phyloP scores from a whole-genome alignment of 1,284 basidiomycete genomes.

The Puccinia hordei region DNA sequence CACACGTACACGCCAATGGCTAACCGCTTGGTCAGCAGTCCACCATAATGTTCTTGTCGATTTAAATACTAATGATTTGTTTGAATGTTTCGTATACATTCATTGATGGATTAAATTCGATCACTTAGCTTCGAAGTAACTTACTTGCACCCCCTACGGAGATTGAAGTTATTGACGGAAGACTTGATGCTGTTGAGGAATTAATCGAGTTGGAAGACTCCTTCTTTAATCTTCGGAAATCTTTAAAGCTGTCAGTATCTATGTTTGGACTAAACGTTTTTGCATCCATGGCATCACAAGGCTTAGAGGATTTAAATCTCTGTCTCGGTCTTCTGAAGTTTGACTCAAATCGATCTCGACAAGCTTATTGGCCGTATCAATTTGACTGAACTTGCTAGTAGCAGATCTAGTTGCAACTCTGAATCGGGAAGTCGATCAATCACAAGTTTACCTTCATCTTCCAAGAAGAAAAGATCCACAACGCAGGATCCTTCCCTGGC shows the following conservation, averaged over 20 bases:
- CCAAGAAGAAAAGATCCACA: slow-evolving; percentile 3
- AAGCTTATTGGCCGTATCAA: slow-evolving; percentile 39
- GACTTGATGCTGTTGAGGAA: slow-evolving; percentile 49
- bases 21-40: slow-evolving; percentile 34
- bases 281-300: neutral
- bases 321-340: neutral
- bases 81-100: neutral
- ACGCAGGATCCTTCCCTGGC: slow-evolving; percentile 30
- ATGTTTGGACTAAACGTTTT: neutral
- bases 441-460: slow-evolving; percentile 3
- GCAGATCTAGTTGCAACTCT: slow-evolving; percentile 8
- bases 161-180: slow-evolving; percentile 37
- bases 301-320: neutral
- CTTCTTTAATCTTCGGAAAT: slow-evolving; percentile 36
- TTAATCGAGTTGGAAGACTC: slow-evolving; percentile 43
- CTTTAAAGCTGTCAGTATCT: slow-evolving; percentile 42
- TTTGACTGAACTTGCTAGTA: slow-evolving; percentile 9
- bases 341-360: slow-evolving; percentile 48
- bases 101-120: neutral
- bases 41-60: neutral
- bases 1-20: slow-evolving; percentile 49
- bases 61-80: neutral
- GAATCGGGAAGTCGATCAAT: neutral
- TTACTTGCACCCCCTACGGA: slow-evolving; percentile 49
- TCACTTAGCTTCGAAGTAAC: slow-evolving; percentile 37